phyloP scores from a whole-genome alignment of 139 green algal species.

The Penium margaritaceum region DNA sequence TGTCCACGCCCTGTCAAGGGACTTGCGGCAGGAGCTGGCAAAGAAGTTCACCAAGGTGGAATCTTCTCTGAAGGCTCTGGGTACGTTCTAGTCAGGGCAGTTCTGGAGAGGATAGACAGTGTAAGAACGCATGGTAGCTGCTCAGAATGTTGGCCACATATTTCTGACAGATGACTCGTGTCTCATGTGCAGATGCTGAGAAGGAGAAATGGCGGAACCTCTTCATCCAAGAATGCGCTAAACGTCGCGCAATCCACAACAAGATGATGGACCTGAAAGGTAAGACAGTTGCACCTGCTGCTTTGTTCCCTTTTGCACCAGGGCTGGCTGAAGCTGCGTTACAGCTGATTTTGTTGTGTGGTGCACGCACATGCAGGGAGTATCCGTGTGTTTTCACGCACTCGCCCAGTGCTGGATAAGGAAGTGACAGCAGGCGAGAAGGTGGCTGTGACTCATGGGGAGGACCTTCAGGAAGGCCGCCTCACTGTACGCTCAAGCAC shows the following conservation, averaged over 20 bases:
- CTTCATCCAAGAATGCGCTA: slow-evolving; percentile 10
- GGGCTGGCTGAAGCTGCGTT: neutral
- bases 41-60: neutral
- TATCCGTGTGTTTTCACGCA: slow-evolving; percentile 52
- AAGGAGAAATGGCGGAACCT: slow-evolving; percentile 16
- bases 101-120: neutral
- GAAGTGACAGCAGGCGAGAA: slow-evolving; percentile 22
- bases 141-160: neutral
- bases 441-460: neutral
- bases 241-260: slow-evolving; percentile 29
- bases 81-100: neutral
- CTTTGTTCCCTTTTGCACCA: neutral
- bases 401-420: slow-evolving; percentile 30
- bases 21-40: neutral
- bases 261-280: slow-evolving; percentile 45
- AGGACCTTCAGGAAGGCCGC: slow-evolving; percentile 9
- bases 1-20: too few species aligned
- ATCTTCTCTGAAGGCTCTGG: neutral
- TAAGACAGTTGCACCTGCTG: neutral
- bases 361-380: slow-evolving; percentile 36
- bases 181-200: slow-evolving; percentile 21
- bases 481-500: slow-evolving; percentile 18
- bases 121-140: neutral
- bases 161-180: neutral
- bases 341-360: neutral